Evolutionary conservation across 2,329 filamentous ascomycete species (phyloP), one percentile per base, ranked within the genome.

Genomic region (Alternaria hordeiaustralica): DNA sequence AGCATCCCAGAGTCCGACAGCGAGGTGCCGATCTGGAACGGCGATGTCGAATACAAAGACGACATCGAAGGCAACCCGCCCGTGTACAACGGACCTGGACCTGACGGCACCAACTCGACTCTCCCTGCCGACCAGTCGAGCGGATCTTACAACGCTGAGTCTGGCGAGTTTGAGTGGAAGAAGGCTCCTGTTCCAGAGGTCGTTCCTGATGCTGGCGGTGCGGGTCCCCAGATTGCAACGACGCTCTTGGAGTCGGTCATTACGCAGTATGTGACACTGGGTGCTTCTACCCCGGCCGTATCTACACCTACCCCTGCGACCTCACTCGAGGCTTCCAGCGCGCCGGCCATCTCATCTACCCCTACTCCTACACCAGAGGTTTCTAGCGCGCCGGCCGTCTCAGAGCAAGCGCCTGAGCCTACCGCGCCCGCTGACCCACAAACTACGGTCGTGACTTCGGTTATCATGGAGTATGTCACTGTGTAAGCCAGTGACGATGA

Each of bases 41-140:
- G 74, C 21, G 46, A 65, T 1, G 60, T 69, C 13, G 67, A 71
- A 26, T 76, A 76, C 51, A 66, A 72, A 1, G 57, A 60, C 4
- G 70, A 76, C 1, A 77, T 77, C 28, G 47, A 69, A 12, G 75
- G 75, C 3, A 75, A 74, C 13, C 73, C 72, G 4, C 73, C 73
- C 0, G 56, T 64, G 12, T 73, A 73, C 30, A 55, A 70, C 18
- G 67, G 70, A n/a, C 49, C 63, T 12, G 70, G 69, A 2, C 57
- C 59, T 4, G 61, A 63, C 36, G 70, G 69, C 5, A 69, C 64
- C 12, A 70, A 71, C 41, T 62, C 57, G 0, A 70, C 70, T 7
- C 44, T 60, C 4, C 66, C 68, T 11, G 60, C 58, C 9, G 58
- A 33, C 10, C 56, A 64, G 9, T 20, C n/a, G 4, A 65, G 63